Base-by-base conservation (phyloP, 2,329 filamentous ascomycete species). In the Emericellopsis cladophorae region DNA sequence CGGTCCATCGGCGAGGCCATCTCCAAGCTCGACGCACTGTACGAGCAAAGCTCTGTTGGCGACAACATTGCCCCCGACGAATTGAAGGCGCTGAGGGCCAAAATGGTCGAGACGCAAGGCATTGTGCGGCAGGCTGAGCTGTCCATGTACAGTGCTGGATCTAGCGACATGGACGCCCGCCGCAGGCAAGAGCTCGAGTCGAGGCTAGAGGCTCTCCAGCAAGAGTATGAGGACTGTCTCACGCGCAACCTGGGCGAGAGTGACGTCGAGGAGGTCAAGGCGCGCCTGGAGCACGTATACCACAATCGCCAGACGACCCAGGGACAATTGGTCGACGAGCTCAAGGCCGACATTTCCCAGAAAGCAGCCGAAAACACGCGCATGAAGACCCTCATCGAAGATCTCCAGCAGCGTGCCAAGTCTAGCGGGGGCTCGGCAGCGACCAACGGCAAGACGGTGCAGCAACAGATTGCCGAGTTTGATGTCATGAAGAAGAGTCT, bases 401-500 rank as follows among this genome's bases (percentile, higher is more conserved):
- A 88, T 46, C 72, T 92, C 11, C 83, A 90, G 58, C 74, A 76
- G 51, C 76, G 79, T 46, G 69, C 83, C 55, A 87, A 87, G 68
- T 68, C 74, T 39, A 73, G 74, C 48, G 59, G 59, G 15, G 56
- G 63, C 9, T 64, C 69, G 11, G 72, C 80, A 22, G 86, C 81
- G 56, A 67, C 77, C 42, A 86, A 85, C 53, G 84, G 84, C 71
- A 95, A 95, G 73, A 93, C 87, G 11, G 78, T 96, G 36, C 88
- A 94, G 59, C 90, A 98, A 66, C 92, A 96, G 66, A 94, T 98
- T 61, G 86, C 90, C 44, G 92, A 98, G 59, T 98, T 98, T 53
- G 92, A 98, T 62, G 84, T 87, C 44, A 98, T 98, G 89, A 98
- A 98, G 79, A 98, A 98, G 77, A 94, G 85, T 49, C 72, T 98